Evolutionary conservation across 129 eudicot species (phyloP).

Genomic region (Tagetes patula): DNA sequence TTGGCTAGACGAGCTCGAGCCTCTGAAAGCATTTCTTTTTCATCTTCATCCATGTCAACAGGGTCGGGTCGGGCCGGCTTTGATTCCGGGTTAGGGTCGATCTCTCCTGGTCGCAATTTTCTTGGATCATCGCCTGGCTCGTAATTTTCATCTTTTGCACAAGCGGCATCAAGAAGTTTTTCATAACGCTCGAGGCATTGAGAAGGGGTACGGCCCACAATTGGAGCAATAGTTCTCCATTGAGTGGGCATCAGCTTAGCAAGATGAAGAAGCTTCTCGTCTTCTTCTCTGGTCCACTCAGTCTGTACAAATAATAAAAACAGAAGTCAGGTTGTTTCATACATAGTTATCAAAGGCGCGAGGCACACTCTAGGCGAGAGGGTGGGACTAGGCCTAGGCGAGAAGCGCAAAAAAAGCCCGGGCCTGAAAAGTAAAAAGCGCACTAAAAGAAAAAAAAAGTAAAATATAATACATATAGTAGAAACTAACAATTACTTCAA

Average conservation of each 20-base stretch:
- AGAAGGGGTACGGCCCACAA: constrained; percentile 97
- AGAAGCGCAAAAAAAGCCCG: no score
- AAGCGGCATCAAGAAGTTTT: constrained; percentile 93
- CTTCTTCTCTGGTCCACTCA: constrained; percentile 98
- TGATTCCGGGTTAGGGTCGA: constrained; percentile 95
- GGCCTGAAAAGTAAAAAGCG: no score
- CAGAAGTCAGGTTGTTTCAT: not conserved
- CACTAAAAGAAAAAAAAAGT: no score
- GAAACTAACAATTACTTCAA: no score
- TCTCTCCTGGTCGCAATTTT: constrained; percentile 93
- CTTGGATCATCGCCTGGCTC: constrained; percentile 95
- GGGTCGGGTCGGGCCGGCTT: constrained; percentile 99
- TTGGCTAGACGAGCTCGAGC: constrained; percentile 96
- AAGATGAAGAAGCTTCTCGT: constrained; percentile 90
- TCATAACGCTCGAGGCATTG: constrained; percentile 96
- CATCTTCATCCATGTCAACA: constrained; percentile 99
- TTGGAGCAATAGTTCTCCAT: constrained; percentile 97
- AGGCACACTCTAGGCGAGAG: not conserved
- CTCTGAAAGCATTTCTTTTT: constrained; percentile 99
- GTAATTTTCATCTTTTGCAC: constrained; percentile 89
- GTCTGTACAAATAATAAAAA: constrained; percentile 46
- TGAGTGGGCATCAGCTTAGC: constrained; percentile 98
- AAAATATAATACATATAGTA: no score
- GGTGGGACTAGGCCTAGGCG: no score
- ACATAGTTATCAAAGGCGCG: no score